Evolutionary conservation across 2,329 filamentous ascomycete genomes (phyloP), one percentile per base, ranked within the genome.

Genomic region (Emergomyces africanus): DNA sequence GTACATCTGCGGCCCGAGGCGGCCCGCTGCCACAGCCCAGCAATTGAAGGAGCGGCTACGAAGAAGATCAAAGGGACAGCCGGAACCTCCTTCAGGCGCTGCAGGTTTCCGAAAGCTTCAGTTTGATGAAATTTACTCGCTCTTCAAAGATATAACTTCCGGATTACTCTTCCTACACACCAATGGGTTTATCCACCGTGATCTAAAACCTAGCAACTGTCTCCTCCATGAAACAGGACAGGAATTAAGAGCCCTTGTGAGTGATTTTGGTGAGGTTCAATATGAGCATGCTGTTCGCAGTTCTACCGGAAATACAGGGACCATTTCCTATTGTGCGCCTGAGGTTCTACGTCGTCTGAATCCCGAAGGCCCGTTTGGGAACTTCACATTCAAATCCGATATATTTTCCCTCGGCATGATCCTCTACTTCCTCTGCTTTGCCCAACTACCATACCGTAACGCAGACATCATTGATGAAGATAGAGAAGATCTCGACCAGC

Each of bases 371-470:
- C 81, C 81, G 0, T 92, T 89, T 66, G 90, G 88, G 8, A 96
- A 97, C 69, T 99, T 99, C 68, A 96, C 90, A 0, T 91, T 89
- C 30, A 99, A 97, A 69, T 96, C 91, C 0, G 94, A 99, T 68
- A 88, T 99, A n/a, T 99, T 99, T 72, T 96, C 91, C 0, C 78
- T 99, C 0, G 94, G 94, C 54, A 96, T 99, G 92, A 97, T 97
- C 59, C 80, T 99, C 3, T 95, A 97, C 72, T 99, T 99, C 69
- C 87, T 99, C 80, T 99, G 94, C 71, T 99, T 99, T 70, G 89
- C 87, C 1, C 82, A 86, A 53, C 79, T 99, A 12, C 94, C 94
- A 0, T 99, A 97, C 69, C 79, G 76, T 28, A 88, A 87, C 65
- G 89, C 91, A 57, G 92, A 97, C 69, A 81, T 86, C 3, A 79